Conservation (phyloP, 1,284 basidiomycete genomes). For the Trichosporon faecale region DNA sequence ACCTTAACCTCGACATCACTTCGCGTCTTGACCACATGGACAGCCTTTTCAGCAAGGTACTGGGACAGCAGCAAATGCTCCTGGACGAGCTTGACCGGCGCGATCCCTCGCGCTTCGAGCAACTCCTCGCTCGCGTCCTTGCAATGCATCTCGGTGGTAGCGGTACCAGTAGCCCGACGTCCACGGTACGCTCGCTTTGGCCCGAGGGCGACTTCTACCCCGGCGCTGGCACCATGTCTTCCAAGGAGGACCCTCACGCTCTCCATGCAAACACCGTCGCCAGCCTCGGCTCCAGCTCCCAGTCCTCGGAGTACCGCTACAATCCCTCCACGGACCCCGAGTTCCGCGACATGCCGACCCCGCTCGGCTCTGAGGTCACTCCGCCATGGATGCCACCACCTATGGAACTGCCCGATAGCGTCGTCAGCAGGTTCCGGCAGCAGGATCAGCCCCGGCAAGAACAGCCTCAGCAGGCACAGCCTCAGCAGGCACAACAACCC, state of each 20-base stretch:
- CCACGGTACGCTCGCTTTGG: background rate
- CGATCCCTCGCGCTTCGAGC: conserved; percentile 36
- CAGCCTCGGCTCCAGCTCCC: background rate
- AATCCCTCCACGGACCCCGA: background rate
- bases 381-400: background rate
- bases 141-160: background rate
- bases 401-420: background rate
- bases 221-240: conserved; percentile 35
- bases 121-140: conserved; percentile 41
- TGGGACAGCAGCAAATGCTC: conserved; percentile 41
- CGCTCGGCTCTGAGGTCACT: background rate
- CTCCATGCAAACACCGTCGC: conserved; percentile 39
- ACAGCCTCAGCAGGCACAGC: background rate
- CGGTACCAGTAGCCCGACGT: background rate
- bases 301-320: background rate
- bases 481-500: background rate
- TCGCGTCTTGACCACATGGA: conserved; percentile 41
- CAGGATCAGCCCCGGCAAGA: background rate
- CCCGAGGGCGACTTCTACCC: conserved; percentile 36
- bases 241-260: conserved; percentile 31
- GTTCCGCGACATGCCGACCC: background rate
- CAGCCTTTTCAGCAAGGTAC: conserved; percentile 37
- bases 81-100: conserved; percentile 30
- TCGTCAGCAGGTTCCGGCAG: background rate
- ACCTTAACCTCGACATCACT: conserved; percentile 8